Evolutionary conservation across 2,329 filamentous ascomycete species (phyloP).

Genomic region (Fusarium sacchari): DNA sequence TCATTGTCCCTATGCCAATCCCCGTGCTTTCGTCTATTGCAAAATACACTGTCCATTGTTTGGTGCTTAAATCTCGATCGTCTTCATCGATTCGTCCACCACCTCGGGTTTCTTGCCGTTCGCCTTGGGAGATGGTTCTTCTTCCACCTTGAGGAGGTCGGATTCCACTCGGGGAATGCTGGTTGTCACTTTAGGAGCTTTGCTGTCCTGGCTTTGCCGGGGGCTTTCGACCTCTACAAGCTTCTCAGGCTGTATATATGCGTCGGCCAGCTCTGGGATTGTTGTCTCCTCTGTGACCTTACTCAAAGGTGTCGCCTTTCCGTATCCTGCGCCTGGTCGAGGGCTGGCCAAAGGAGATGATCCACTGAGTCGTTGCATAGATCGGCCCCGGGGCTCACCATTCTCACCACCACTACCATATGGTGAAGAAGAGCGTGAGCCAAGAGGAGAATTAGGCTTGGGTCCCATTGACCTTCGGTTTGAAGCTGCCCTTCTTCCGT

Average conservation of each 20-base stretch:
- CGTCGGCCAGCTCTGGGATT: constrained; percentile 52
- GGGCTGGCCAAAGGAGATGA: constrained; percentile 72
- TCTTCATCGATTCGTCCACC: constrained; percentile 66
- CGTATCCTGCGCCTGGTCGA: constrained; percentile 63
- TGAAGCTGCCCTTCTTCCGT: constrained; percentile 71
- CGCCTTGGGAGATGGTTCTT: constrained; percentile 23
- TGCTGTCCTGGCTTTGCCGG: constrained; percentile 56
- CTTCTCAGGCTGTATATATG: constrained; percentile 57
- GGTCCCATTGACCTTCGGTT: constrained; percentile 64
- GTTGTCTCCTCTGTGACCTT: constrained; percentile 76
- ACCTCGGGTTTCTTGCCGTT: constrained; percentile 58
- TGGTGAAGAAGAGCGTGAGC: constrained; percentile 63
- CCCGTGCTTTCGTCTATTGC: constrained; percentile 38
- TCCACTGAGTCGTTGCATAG: constrained; percentile 74
- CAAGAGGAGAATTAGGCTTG: constrained; percentile 58
- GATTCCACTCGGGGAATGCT: constrained; percentile 49
- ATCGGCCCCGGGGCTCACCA: constrained; percentile 73
- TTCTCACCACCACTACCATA: constrained; percentile 74
- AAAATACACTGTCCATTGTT: constrained; percentile 23
- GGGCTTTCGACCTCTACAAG: constrained; percentile 68
- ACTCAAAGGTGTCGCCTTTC: constrained; percentile 76
- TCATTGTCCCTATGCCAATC: constrained; percentile 44
- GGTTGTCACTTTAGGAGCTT: constrained; percentile 47
- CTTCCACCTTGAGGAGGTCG: constrained; percentile 47
- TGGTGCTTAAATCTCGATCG: constrained; percentile 64